These are phyloP conservation scores for Tylopilus sp. DNA, from an alignment of 768 basidiomycete species.

Conservation along the genomic window DNA sequence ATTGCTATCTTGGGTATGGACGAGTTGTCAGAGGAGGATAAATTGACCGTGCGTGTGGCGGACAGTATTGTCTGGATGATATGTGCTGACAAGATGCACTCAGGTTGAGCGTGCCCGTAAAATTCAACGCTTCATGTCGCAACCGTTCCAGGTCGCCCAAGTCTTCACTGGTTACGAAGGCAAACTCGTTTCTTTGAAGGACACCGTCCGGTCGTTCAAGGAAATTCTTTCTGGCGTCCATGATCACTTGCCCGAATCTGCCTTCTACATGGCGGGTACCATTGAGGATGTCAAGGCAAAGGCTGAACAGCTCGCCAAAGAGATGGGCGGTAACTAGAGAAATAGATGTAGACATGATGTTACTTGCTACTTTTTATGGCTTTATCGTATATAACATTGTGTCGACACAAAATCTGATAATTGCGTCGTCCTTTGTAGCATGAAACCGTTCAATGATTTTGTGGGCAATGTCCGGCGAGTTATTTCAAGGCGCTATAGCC, in stretches of 20 bases:
- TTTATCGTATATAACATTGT: slow-evolving; percentile 12
- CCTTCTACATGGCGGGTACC: slow-evolving; percentile 98
- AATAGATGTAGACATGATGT: slow-evolving; percentile 16
- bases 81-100: slow-evolving; percentile 4
- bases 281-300: slow-evolving; percentile 97
- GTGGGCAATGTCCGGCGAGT: rapidly evolving
- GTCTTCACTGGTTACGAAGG: slow-evolving; percentile 99
- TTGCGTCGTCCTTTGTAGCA: too few relatives aligned
- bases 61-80: neutral
- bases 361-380: slow-evolving; percentile 3
- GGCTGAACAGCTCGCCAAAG: slow-evolving; percentile 97
- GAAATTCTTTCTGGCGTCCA: slow-evolving; percentile 91
- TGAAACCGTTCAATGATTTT: too few relatives aligned
- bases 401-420: slow-evolving; percentile 13
- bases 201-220: slow-evolving; percentile 95
- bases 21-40: slow-evolving; percentile 99
- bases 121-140: slow-evolving; percentile 99
- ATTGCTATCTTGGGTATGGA: slow-evolving; percentile 99
- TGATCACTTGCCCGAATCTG: slow-evolving; percentile 89
- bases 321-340: slow-evolving; percentile 58
- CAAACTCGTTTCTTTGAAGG: slow-evolving; percentile 93
- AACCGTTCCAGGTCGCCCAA: slow-evolving; percentile 99
- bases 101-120: slow-evolving; percentile 97
- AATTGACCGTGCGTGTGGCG: slow-evolving; percentile 58
- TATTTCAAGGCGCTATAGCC: slow-evolving; percentile 59